These are phyloP conservation scores for Metarhizium sp. DNA, from an alignment of 2,329 filamentous ascomycete genomes.

Conservation along the genomic window DNA sequence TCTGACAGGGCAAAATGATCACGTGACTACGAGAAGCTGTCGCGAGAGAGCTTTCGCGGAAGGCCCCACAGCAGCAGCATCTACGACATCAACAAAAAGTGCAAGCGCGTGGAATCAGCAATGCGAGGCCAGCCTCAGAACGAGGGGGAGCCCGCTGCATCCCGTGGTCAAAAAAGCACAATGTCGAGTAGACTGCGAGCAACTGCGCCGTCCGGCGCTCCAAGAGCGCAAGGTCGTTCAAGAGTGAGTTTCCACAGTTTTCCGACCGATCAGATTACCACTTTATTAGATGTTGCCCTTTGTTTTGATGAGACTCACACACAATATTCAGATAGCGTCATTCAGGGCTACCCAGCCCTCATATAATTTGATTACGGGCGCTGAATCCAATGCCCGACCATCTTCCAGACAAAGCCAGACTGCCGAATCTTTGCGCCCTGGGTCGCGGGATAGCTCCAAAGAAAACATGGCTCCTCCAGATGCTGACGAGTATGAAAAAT, in stretches of 20 bases:
- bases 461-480: slow-evolving; percentile 51
- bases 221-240: slow-evolving; percentile 28
- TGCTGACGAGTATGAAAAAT: slow-evolving; percentile 49
- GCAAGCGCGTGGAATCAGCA: slow-evolving; percentile 4
- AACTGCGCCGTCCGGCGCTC: slow-evolving; percentile 24
- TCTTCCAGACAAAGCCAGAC: slow-evolving; percentile 30
- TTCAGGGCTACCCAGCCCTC: slow-evolving; percentile 45
- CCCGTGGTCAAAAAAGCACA: slow-evolving; percentile 19
- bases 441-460: slow-evolving; percentile 49
- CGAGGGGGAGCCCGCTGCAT: slow-evolving; percentile 19
- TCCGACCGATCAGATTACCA: background rate
- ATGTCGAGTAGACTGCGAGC: slow-evolving; percentile 23
- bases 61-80: background rate
- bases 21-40: slow-evolving; percentile 2
- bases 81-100: background rate
- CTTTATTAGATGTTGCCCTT: background rate
- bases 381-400: slow-evolving; percentile 30
- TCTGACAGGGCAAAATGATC: background rate
- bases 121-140: slow-evolving; percentile 24
- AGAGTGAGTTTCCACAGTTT: slow-evolving; percentile 22
- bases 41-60: background rate
- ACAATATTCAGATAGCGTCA: slow-evolving; percentile 27
- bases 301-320: background rate
- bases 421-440: slow-evolving; percentile 32
- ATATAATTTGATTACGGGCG: slow-evolving; percentile 51